phyloP scores from a whole-genome alignment of 139 green algal genomes.

The Chlamydomonas sp. region DNA sequence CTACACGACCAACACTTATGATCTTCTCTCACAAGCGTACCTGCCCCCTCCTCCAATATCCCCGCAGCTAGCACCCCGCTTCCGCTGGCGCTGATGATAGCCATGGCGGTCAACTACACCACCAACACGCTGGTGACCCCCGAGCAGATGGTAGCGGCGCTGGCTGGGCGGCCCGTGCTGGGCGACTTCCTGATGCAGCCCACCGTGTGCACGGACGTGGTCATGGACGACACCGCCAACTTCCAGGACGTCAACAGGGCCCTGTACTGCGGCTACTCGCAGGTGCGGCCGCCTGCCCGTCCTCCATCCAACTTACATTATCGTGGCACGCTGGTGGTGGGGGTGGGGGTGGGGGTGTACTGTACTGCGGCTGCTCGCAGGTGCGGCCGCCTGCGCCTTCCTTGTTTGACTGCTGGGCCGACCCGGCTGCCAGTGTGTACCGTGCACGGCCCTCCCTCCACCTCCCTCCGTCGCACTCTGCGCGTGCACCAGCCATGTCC shows the following conservation, averaged over 20 bases:
- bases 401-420: too few species aligned
- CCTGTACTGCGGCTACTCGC: constrained; percentile 72
- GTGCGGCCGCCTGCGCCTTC: too few species aligned
- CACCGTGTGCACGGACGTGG: constrained; percentile 38
- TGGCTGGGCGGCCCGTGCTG: not conserved
- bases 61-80: too few species aligned
- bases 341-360: not conserved
- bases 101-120: not conserved
- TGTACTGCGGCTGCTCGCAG: too few species aligned
- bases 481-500: too few species aligned
- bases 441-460: too few species aligned
- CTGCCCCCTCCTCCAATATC: too few species aligned
- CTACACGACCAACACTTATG: too few species aligned
- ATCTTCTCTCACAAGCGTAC: too few species aligned
- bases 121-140: not conserved
- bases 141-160: not conserved
- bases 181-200: not conserved
- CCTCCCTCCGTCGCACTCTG: too few species aligned
- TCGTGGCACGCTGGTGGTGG: not conserved
- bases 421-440: too few species aligned
- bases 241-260: constrained; percentile 42
- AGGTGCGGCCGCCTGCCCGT: constrained; percentile 16
- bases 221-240: not conserved
- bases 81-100: too few species aligned
- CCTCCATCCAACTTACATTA: not conserved